Evolutionary conservation across 441 rosid species (phyloP).

Genomic region (Pelargonium citronellum): DNA sequence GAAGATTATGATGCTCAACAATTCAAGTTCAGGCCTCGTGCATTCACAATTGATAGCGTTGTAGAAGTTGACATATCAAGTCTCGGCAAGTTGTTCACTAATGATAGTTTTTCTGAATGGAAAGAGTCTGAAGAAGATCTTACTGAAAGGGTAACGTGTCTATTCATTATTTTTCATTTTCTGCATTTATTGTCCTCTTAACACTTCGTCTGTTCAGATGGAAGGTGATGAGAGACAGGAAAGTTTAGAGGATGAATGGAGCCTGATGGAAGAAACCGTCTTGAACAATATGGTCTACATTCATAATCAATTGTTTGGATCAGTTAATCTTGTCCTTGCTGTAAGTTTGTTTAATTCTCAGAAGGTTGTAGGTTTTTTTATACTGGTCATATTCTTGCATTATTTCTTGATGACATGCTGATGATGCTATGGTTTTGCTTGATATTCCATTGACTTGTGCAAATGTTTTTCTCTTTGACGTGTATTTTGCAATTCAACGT

Average conservation of each 20-base stretch:
- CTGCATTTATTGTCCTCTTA: constrained; percentile 1
- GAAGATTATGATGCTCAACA: constrained; percentile 53
- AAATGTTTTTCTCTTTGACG: background rate
- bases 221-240: constrained; percentile 39
- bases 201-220: constrained; percentile 35
- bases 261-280: constrained; percentile 48
- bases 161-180: constrained; percentile 10
- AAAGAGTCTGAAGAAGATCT: constrained; percentile 62
- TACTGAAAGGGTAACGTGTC: constrained; percentile 44
- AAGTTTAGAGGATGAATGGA: constrained; percentile 68
- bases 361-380: background rate
- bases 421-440: constrained; percentile 1
- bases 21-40: constrained; percentile 77
- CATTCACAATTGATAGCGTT: constrained; percentile 62
- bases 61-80: constrained; percentile 71
- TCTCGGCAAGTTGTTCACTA: constrained; percentile 46
- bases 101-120: constrained; percentile 70
- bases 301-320: constrained; percentile 81
- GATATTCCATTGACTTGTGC: background rate
- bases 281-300: constrained; percentile 47
- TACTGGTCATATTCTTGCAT: background rate
- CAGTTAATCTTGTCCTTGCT: constrained; percentile 43
- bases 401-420: background rate
- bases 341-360: constrained; percentile 40
- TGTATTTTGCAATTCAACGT: background rate